phyloP scores from a whole-genome alignment of 2,329 filamentous ascomycete genomes.

The Drechslerella dactyloides region DNA sequence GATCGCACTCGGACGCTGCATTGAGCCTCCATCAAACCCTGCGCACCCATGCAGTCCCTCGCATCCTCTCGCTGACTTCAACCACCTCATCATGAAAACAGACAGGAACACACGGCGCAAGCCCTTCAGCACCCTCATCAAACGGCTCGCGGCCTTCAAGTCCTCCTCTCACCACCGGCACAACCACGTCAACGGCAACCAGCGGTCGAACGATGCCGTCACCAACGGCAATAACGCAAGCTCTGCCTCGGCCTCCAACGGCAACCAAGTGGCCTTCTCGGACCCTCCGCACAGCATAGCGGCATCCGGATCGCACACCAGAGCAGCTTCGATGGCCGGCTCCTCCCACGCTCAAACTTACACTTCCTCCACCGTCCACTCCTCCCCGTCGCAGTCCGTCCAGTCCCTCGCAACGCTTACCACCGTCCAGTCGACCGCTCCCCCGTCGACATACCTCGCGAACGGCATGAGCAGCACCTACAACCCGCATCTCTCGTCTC shows the following conservation, averaged over 20 bases:
- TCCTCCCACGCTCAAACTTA: constrained; percentile 66
- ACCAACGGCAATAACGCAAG: constrained; percentile 35
- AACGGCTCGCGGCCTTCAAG: constrained; percentile 88
- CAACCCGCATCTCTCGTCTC: constrained; percentile 54
- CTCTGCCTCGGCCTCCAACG: constrained; percentile 55
- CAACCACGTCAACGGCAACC: constrained; percentile 58
- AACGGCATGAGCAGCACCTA: constrained; percentile 46
- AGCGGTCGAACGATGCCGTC: constrained; percentile 25
- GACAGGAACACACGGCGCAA: constrained; percentile 63
- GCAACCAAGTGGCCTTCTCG: constrained; percentile 65
- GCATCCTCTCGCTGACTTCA: constrained; percentile 8
- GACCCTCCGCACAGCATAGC: constrained; percentile 60
- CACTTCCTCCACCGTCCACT: constrained; percentile 68
- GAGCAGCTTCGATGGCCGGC: constrained; percentile 65
- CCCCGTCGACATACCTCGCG: constrained; percentile 60
- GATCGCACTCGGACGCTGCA: constrained; percentile 16
- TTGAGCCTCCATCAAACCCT: constrained; percentile 1
- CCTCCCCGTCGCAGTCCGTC: constrained; percentile 79
- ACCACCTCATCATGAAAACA: constrained; percentile 10
- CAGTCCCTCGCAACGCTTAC: constrained; percentile 82
- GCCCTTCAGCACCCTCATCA: constrained; percentile 92
- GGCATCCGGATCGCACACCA: constrained; percentile 63
- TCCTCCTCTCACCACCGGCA: constrained; percentile 68
- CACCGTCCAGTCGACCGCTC: constrained; percentile 78
- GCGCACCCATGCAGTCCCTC: not conserved